Conservation (phyloP, 768 basidiomycete species). For the Paxillus involutus region DNA sequence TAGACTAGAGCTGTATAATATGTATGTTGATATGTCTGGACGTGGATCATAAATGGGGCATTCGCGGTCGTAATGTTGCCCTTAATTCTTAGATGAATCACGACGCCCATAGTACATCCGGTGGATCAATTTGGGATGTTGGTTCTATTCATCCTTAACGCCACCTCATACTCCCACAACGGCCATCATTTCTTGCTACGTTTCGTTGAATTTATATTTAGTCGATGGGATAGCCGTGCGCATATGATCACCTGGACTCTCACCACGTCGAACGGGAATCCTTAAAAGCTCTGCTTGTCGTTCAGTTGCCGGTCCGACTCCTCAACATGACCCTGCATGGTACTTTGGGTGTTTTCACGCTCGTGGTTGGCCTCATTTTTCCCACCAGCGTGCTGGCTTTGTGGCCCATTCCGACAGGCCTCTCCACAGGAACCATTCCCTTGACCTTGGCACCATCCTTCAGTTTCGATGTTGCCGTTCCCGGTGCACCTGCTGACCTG, state of each 20-base stretch:
- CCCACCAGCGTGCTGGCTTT: slow-evolving; percentile 13
- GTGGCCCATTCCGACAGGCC: slow-evolving; percentile 33
- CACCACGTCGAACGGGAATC: not conserved
- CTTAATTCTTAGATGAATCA: no score
- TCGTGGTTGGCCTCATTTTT: slow-evolving; percentile 7
- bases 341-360: slow-evolving; percentile 5
- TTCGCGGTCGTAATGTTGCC: not conserved
- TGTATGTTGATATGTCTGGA: no score
- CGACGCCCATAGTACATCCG: no score
- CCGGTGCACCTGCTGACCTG: slow-evolving; percentile 33
- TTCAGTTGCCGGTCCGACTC: not conserved
- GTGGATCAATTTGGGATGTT: no score
- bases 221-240: not conserved
- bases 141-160: no score
- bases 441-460: slow-evolving; percentile 29
- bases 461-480: slow-evolving; percentile 24
- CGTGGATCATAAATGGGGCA: not conserved
- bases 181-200: no score
- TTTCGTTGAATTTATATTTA: not conserved
- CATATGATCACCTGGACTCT: not conserved
- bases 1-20: not conserved
- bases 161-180: no score
- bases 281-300: not conserved
- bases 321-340: slow-evolving; percentile 4
- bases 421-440: slow-evolving; percentile 25